Evolutionary conservation across 2,329 filamentous ascomycete genomes (phyloP), one percentile per base, ranked within the genome.

Genomic region (Chalaropsis thielavioides): DNA sequence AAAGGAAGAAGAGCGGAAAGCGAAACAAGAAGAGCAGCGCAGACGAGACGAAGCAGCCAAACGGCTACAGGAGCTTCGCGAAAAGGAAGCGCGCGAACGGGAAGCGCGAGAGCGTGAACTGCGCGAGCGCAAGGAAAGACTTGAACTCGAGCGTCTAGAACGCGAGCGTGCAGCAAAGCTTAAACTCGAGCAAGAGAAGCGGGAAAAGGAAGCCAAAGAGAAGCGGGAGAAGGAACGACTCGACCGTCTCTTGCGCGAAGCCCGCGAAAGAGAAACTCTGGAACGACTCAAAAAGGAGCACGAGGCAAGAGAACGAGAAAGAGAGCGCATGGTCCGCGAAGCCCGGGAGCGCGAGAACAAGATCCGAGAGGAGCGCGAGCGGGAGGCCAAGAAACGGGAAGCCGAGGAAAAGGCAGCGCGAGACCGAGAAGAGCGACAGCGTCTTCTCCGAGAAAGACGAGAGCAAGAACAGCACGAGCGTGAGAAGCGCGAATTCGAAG

Each of bases 1-100:
- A 66, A 80, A 80, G 64, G 85, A 87, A 69, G 84, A 86, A 68
- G 83, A 87, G 68, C 83, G 83, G 11, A 85, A 80, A 70, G 76
- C 76, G 1, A 80, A 78, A 68, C 83, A 85, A 68, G 83, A 82
- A 2, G 84, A 87, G 68, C 79, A 82, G 68, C 82, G 83, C 68
- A 77, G 80, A 68, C 80, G 79, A 49, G 82, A 84, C 41, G 81
- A 83, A n/a, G 75, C 79, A 2, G 76, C 80, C 43, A 79, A 76
- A 66, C 75, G 78, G 64, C 71, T 84, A 1, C 80, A 76, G 40
- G 82, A 85, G 68, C 73, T 81, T 11, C 78, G 81, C 44, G 82
- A 83, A 56, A 83, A 80, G 69, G 81, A 83, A 35, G 78, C 79
- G 15, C 76, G 75, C 51, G 78, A 79, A 70, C 75, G 77, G 94